Percentiles rank a stretch among this genome's conserved stretches.
phyloP scores from a whole-genome alignment of 2,329 filamentous ascomycete genomes.

The Fusarium gaditjirri region DNA sequence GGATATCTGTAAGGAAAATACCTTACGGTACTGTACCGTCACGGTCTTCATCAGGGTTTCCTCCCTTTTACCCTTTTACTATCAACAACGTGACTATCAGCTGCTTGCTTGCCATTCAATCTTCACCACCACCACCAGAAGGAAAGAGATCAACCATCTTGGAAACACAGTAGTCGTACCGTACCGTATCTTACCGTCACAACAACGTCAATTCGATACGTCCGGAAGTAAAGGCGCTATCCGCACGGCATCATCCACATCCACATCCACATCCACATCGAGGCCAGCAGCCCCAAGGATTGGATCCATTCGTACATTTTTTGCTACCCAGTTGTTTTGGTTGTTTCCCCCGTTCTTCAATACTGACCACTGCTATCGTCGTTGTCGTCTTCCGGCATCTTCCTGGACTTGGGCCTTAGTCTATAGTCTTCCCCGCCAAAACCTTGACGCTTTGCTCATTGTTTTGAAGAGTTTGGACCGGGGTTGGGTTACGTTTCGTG shows the following conservation, averaged over 20 bases:
- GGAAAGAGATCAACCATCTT: background rate
- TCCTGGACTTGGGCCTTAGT: slow-evolving; percentile 14
- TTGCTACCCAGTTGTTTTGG: slow-evolving; percentile 17
- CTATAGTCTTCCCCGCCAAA: slow-evolving; percentile 30
- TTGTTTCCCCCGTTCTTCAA: slow-evolving; percentile 10
- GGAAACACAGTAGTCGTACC: background rate
- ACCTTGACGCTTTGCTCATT: slow-evolving; percentile 31
- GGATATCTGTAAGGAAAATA: slow-evolving; percentile 15
- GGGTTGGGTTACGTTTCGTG: slow-evolving; percentile 39
- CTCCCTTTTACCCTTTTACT: background rate
- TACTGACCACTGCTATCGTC: background rate
- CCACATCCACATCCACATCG: slow-evolving; percentile 13
- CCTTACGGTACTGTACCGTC: background rate
- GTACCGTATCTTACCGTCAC: slow-evolving; percentile 27
- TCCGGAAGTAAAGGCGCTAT: slow-evolving; percentile 21
- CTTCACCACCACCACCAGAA: slow-evolving; percentile 6
- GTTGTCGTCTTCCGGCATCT: slow-evolving; percentile 32
- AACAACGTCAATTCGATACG: slow-evolving; percentile 25
- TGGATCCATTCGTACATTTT: slow-evolving; percentile 6
- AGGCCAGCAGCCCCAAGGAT: slow-evolving; percentile 3
- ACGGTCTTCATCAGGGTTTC: slow-evolving; percentile 5
- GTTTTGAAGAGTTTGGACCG: slow-evolving; percentile 31
- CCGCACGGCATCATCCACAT: slow-evolving; percentile 22
- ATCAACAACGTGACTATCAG: slow-evolving; percentile 37
- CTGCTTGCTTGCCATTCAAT: slow-evolving; percentile 16